Conservation (phyloP, 2,329 filamentous ascomycete species). For the Epichloe sibirici region DNA sequence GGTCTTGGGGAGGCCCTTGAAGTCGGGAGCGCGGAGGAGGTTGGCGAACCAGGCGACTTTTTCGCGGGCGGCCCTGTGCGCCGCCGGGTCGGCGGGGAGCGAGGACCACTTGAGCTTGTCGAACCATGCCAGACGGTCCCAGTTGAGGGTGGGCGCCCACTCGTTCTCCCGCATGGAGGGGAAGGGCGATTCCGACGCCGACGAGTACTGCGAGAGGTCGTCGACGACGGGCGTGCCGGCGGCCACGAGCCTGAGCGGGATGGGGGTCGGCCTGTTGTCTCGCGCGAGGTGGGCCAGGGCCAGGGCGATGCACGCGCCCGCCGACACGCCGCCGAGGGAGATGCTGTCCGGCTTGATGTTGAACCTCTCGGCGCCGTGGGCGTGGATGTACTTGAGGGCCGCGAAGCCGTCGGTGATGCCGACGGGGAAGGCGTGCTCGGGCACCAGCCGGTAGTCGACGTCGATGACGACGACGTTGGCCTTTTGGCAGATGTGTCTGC, state of each 20-base stretch:
- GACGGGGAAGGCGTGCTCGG: constrained; percentile 36
- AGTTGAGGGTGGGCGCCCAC: constrained; percentile 30
- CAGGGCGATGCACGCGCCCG: constrained; percentile 29
- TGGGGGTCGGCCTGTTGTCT: constrained; percentile 16
- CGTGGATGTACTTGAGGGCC: constrained; percentile 27
- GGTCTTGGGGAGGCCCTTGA: constrained; percentile 22
- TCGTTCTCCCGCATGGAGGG: constrained; percentile 29
- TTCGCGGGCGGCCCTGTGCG: constrained; percentile 8
- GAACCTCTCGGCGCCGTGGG: constrained; percentile 22
- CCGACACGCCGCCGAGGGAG: constrained; percentile 33
- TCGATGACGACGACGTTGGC: constrained; percentile 35
- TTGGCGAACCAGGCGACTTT: constrained; percentile 17
- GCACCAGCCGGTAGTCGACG: constrained; percentile 39
- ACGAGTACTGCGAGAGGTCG: constrained; percentile 25
- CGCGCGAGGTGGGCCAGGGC: constrained; percentile 27
- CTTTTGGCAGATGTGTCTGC: constrained; percentile 31
- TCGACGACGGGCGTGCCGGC: constrained; percentile 29
- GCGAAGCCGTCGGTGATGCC: constrained; percentile 36
- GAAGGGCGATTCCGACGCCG: constrained; percentile 25
- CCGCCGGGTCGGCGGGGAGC: constrained; percentile 8
- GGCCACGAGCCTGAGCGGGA: constrained; percentile 25
- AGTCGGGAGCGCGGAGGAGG: constrained; percentile 23
- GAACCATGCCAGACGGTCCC: constrained; percentile 30
- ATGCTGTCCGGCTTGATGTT: constrained; percentile 24
- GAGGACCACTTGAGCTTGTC: constrained; percentile 21